Conservation (phyloP, 495 filamentous ascomycete genomes). For the Talaromyces proteolyticus region DNA sequence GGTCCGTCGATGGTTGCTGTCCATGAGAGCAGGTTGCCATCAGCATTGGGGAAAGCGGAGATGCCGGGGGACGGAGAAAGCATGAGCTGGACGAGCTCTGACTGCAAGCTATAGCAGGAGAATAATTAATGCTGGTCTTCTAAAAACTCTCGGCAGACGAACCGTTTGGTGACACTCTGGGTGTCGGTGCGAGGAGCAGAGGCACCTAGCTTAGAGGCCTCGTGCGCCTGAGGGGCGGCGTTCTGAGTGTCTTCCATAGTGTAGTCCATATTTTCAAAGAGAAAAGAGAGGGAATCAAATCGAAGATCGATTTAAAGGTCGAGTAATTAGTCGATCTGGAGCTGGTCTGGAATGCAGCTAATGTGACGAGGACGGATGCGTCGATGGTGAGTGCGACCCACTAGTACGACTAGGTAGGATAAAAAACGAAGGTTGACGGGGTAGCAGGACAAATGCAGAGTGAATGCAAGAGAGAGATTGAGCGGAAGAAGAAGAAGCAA, state of each 20-base stretch:
- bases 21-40: conserved; percentile 88
- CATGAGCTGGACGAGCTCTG: conserved; percentile 98
- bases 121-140: no score
- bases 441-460: not conserved
- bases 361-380: not conserved
- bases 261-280: conserved; percentile 48
- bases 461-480: not conserved
- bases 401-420: not conserved
- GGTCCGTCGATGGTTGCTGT: conserved; percentile 91
- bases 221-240: conserved; percentile 54
- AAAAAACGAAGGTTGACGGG: not conserved
- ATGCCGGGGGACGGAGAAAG: conserved; percentile 87
- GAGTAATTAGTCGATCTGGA: not conserved
- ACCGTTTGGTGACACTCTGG: conserved; percentile 79
- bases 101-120: conserved; percentile 80
- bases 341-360: not conserved
- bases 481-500: conserved; percentile 3
- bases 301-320: not conserved
- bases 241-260: conserved; percentile 68
- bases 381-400: not conserved
- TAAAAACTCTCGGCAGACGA: conserved; percentile 7
- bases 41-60: conserved; percentile 87
- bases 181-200: conserved; percentile 51
- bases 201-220: conserved; percentile 53
- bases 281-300: not conserved